Conservation (phyloP, 352 stramenopile genomes). For the Phytophthora sp. region DNA sequence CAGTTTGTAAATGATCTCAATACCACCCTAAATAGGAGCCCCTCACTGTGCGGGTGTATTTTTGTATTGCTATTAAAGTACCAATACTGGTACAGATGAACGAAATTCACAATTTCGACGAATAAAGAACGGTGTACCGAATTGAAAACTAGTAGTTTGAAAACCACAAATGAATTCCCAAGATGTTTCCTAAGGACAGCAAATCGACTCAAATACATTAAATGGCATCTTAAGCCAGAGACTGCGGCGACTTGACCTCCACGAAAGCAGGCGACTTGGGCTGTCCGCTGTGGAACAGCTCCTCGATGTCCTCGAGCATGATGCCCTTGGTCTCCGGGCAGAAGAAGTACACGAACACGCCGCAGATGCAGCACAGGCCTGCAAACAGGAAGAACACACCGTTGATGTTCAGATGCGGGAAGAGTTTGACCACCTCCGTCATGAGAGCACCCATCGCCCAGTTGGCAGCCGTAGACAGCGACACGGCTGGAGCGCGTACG, state of each 20-base stretch:
- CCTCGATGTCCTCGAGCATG: constrained; percentile 50
- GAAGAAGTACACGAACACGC: constrained; percentile 45
- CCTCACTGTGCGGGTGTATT: too few relatives aligned
- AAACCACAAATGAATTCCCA: too few relatives aligned
- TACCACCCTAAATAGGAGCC: too few relatives aligned
- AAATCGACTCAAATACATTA: too few relatives aligned
- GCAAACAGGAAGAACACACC: constrained; percentile 62
- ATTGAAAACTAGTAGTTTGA: too few relatives aligned
- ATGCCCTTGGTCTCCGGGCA: constrained; percentile 50
- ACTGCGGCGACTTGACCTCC: constrained; percentile 41
- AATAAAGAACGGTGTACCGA: too few relatives aligned
- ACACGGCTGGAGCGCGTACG: constrained; percentile 22
- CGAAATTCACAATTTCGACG: too few relatives aligned
- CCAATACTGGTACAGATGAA: too few relatives aligned
- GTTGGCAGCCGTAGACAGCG: constrained; percentile 30
- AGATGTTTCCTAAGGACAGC: too few relatives aligned
- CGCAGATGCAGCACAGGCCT: constrained; percentile 41
- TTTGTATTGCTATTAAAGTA: too few relatives aligned
- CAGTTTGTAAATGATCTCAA: too few relatives aligned
- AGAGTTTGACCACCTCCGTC: constrained; percentile 34
- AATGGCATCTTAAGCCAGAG: too few relatives aligned
- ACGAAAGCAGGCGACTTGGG: constrained; percentile 29
- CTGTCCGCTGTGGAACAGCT: constrained; percentile 32
- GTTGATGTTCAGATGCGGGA: constrained; percentile 43
- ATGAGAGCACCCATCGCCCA: constrained; percentile 48